These are phyloP conservation scores for Zasmidium citrigriseum DNA, from an alignment of 2,329 filamentous ascomycete species.

Conservation along the genomic window DNA sequence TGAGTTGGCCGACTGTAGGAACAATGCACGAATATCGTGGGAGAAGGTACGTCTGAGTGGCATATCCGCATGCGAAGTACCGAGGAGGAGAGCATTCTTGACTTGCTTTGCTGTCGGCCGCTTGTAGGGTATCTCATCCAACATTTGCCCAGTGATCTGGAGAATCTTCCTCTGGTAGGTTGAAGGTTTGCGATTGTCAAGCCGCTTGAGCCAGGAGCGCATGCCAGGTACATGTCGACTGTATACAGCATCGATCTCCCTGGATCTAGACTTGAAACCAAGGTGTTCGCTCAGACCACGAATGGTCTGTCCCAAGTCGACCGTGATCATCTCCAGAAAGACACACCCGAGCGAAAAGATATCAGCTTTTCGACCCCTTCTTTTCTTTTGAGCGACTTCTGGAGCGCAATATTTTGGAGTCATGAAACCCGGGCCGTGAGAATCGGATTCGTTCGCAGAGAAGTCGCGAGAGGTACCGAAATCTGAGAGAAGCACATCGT, in stretches of 20 bases:
- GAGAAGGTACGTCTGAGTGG: too few relatives aligned
- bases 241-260: background rate
- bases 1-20: too few relatives aligned
- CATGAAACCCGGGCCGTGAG: slow-evolving; percentile 3
- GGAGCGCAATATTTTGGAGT: slow-evolving; percentile 16
- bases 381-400: background rate
- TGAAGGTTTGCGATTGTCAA: background rate
- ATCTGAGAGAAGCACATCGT: slow-evolving; percentile 9
- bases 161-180: background rate
- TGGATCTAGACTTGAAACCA: background rate
- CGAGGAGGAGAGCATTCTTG: too few relatives aligned
- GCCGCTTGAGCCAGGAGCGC: background rate
- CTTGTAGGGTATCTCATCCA: background rate
- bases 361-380: slow-evolving; percentile 8
- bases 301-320: background rate
- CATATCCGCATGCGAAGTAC: too few relatives aligned
- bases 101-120: slow-evolving; percentile 2
- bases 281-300: background rate
- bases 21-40: too few relatives aligned
- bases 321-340: slow-evolving; percentile 12
- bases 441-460: background rate
- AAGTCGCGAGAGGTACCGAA: slow-evolving; percentile 9
- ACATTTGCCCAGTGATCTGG: background rate
- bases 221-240: background rate
- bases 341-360: slow-evolving; percentile 16